Base-by-base conservation (phyloP, 257 asterid species). In the Catharanthus roseus region DNA sequence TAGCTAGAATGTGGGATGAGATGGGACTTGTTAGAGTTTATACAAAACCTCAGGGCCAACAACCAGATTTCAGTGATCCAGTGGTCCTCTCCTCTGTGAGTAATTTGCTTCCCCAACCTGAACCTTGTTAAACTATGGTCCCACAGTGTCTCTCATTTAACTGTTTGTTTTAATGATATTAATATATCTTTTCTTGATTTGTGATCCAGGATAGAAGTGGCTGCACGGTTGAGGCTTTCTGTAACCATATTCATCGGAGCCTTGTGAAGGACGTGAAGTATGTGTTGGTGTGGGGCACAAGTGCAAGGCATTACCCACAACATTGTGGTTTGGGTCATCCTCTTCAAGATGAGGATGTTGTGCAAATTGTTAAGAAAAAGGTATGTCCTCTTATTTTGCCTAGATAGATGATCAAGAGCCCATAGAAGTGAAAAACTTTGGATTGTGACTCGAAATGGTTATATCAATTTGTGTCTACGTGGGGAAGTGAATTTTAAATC, bases 21-120 rank as follows among this genome's bases (percentile, higher is more conserved):
- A 77, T 72, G 80, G 80, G 80, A 23, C 80, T 77, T 36, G 82
- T 79, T 62, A 86, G 97, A 83, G 85, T 91, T 66, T 95, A 95
- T 53, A 91, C 99, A 23, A 95, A 95, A 73, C 99, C 99, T 68
- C 99, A 95, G 78, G 99, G 99, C 78, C 99, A 95, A 84, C 99
- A 95, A 81, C 99, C 99, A 19, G 99, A 95, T 82, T 95, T 95
- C 76, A 34, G 88, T 9, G 99, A 95, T 38, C 99, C 97, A 6
- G 97, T 92, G 50, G 99, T 95, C 73, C 99, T 95, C 77, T 95
- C 97, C 61, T 77, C 88, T 75, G 45, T 69, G 21, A 61, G 42
- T 54, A 13, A 33, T 10, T 1, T 15, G 21, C 44, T 10, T 29
- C 10, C 5, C 6, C 5, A 65, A 65, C 19, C 5, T 21, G 13